Percentiles rank a stretch among this genome's conserved stretches.
These are phyloP conservation scores for Ramaria rubella DNA, from an alignment of 768 basidiomycete genomes.

Conservation along the genomic window DNA sequence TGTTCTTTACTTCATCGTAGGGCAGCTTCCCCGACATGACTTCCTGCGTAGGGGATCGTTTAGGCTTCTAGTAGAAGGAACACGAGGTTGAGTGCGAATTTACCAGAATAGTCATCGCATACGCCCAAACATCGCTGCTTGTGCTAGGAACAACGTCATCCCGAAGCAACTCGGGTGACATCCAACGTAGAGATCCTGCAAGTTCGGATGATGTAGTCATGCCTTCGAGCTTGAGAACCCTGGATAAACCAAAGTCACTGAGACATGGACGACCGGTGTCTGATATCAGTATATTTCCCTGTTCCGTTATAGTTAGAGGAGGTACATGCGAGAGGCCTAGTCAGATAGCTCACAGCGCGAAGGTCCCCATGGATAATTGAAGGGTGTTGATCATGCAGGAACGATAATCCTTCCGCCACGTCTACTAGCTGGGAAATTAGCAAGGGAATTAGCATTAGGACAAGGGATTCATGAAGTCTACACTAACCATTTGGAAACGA, in stretches of 20 bases:
- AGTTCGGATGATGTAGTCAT: slow-evolving; percentile 16
- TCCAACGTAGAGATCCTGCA: slow-evolving; percentile 26
- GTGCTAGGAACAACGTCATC: background rate
- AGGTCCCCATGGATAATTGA: slow-evolving; percentile 31
- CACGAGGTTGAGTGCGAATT: background rate
- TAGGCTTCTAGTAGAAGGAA: no score
- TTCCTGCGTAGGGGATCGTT: background rate
- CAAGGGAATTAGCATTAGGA: background rate
- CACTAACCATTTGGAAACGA: background rate
- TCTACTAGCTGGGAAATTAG: slow-evolving; percentile 32
- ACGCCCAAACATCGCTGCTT: slow-evolving; percentile 6
- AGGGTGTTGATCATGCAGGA: slow-evolving; percentile 35
- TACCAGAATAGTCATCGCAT: slow-evolving; percentile 3
- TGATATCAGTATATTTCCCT: slow-evolving; percentile 45
- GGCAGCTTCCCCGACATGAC: background rate
- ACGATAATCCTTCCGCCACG: slow-evolving; percentile 36
- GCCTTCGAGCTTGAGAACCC: slow-evolving; percentile 11
- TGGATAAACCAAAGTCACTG: slow-evolving; percentile 42
- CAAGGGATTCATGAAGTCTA: background rate
- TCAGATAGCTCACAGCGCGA: background rate
- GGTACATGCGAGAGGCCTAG: background rate
- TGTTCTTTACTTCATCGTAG: background rate
- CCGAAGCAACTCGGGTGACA: slow-evolving; percentile 26
- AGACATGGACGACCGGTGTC: slow-evolving; percentile 36
- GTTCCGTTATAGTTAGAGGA: background rate